A percentile compares a stretch with the other conserved stretches of the same genome.
phyloP scores from a whole-genome alignment of 805 yeast species.

The Wickerhamiella slavikovae region DNA sequence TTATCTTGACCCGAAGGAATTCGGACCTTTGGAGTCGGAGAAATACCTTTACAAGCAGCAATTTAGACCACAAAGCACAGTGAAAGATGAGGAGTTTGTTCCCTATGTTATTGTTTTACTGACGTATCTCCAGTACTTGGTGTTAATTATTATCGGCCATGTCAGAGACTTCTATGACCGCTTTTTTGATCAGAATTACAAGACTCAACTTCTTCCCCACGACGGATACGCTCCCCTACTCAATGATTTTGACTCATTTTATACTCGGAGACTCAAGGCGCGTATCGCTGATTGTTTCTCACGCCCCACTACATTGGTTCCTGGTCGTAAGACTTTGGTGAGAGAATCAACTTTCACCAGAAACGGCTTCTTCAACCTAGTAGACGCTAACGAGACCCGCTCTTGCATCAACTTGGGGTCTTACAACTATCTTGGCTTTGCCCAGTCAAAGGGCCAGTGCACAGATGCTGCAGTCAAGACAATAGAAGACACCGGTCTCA shows the following conservation, averaged over 20 bases:
- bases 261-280: conserved; percentile 74
- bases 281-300: conserved; percentile 91
- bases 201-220: conserved; percentile 44
- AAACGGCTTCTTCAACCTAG: conserved; percentile 34
- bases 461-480: conserved; percentile 53
- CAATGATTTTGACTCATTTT: conserved; percentile 82
- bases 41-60: conserved; percentile 44
- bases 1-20: conserved; percentile 27
- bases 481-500: conserved; percentile 51
- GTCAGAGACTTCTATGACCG: conserved; percentile 75
- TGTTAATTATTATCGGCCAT: conserved; percentile 76
- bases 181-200: conserved; percentile 42
- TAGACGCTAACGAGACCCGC: conserved; percentile 54
- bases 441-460: conserved; percentile 83
- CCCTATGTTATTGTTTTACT: conserved; percentile 59
- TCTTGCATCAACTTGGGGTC: conserved; percentile 74
- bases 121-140: conserved; percentile 70
- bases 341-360: conserved; percentile 44
- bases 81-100: conserved; percentile 36
- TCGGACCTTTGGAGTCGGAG: conserved; percentile 45
- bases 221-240: conserved; percentile 95
- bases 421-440: conserved; percentile 91
- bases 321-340: conserved; percentile 76
- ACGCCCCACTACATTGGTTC: conserved; percentile 92
- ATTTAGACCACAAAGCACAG: conserved; percentile 16